Conservation (phyloP, 1,284 basidiomycete species). For the Leccinum fuscescens region DNA sequence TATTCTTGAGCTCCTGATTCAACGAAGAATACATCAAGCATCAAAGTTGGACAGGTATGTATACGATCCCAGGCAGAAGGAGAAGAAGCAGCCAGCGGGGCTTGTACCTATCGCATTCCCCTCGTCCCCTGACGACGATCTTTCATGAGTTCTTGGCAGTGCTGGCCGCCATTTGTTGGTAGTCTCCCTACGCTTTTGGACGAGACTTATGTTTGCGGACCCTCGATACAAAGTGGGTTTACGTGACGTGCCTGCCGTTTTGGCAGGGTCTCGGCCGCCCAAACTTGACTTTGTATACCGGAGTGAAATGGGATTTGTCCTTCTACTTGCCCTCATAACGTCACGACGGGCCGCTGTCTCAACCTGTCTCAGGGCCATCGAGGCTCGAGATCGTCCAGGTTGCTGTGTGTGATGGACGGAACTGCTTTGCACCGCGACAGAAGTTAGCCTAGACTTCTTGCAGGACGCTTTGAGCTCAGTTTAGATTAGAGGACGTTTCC, state of each 20-base stretch:
- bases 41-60: background rate
- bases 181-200: background rate
- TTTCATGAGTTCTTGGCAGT: background rate
- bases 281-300: background rate
- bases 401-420: conserved; percentile 1
- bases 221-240: background rate
- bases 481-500: background rate
- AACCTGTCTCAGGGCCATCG: background rate
- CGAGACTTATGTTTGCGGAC: background rate
- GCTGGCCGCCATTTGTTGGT: background rate
- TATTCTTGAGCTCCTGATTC: background rate
- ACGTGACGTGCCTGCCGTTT: background rate
- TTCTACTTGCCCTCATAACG: background rate
- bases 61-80: background rate
- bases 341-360: background rate
- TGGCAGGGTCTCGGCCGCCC: background rate
- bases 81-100: background rate
- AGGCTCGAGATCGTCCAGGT: background rate
- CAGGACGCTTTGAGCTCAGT: background rate
- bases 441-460: background rate
- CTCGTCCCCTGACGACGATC: background rate
- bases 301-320: background rate
- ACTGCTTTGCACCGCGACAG: background rate
- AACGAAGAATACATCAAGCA: background rate
- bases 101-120: background rate